These are phyloP conservation scores for Polymyxa betae DNA, from an alignment of 208 protist species.

Conservation along the genomic window DNA sequence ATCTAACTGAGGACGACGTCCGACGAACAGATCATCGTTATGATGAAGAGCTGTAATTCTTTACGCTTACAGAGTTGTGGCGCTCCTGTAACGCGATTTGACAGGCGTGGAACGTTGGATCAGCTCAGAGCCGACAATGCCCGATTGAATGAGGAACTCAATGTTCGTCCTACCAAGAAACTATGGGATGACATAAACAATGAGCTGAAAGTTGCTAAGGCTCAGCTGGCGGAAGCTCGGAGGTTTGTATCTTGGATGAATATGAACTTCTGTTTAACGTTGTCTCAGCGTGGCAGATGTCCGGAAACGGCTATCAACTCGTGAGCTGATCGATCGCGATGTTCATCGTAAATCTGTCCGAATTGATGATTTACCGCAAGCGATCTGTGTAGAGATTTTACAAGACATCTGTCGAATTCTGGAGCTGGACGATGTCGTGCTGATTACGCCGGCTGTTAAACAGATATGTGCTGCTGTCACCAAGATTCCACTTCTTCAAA, in stretches of 20 bases:
- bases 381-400: constrained; percentile 49
- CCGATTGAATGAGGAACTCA: not conserved
- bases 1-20: not conserved
- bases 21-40: not conserved
- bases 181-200: not conserved
- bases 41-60: not conserved
- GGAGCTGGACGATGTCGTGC: constrained; percentile 1
- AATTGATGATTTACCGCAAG: constrained; percentile 1
- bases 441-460: not conserved
- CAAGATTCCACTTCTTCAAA: constrained; percentile 10
- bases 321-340: constrained; percentile 38
- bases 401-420: constrained; percentile 46
- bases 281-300: not conserved
- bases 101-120: not conserved
- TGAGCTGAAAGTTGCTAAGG: not conserved
- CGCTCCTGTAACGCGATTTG: not conserved
- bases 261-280: not conserved
- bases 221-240: constrained; percentile 25
- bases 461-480: not conserved
- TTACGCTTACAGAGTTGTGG: not conserved
- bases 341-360: not conserved
- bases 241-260: not conserved
- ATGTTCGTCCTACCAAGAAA: not conserved
- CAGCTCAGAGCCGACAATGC: not conserved
- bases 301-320: not conserved